phyloP scores from a whole-genome alignment of 2,329 filamentous ascomycete genomes.

The Colletotrichum spinosum region DNA sequence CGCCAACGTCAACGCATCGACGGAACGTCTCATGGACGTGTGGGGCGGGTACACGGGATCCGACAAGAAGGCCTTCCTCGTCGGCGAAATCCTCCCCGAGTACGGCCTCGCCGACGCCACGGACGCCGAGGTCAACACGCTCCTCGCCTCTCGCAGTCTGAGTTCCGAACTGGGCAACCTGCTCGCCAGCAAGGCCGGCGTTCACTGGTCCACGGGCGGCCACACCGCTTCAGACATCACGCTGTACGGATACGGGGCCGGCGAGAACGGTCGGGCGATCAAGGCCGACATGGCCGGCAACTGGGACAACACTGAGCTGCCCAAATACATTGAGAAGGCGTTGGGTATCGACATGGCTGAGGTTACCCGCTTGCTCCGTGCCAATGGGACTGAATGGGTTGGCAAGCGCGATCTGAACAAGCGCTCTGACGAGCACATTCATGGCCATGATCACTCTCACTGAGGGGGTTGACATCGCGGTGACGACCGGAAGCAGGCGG shows the following conservation, averaged over 20 bases:
- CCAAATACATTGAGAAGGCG: conserved; percentile 41
- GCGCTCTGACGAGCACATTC: conserved; percentile 30
- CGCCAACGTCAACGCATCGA: conserved; percentile 44
- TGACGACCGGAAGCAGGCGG: background rate
- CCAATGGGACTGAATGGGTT: conserved; percentile 42
- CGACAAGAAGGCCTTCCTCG: conserved; percentile 45
- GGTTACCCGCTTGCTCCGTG: conserved; percentile 40
- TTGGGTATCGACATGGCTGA: conserved; percentile 40
- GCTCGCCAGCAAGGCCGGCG: conserved; percentile 40
- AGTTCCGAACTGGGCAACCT: conserved; percentile 43
- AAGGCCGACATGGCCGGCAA: conserved; percentile 40
- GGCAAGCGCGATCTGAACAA: conserved; percentile 37
- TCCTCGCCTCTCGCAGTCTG: conserved; percentile 44
- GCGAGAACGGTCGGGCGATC: conserved; percentile 32
- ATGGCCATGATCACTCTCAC: conserved; percentile 25
- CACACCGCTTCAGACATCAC: conserved; percentile 47
- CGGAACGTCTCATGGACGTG: conserved; percentile 44
- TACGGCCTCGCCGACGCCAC: conserved; percentile 48
- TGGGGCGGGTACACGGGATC: conserved; percentile 45
- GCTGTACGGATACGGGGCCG: conserved; percentile 48
- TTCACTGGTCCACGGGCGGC: conserved; percentile 43
- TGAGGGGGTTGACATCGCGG: background rate
- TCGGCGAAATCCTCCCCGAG: conserved; percentile 43
- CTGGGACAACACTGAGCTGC: conserved; percentile 44
- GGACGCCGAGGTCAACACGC: conserved; percentile 43